Conservation (phyloP, 2,329 filamentous ascomycete species). For the Botrytis elliptica region DNA sequence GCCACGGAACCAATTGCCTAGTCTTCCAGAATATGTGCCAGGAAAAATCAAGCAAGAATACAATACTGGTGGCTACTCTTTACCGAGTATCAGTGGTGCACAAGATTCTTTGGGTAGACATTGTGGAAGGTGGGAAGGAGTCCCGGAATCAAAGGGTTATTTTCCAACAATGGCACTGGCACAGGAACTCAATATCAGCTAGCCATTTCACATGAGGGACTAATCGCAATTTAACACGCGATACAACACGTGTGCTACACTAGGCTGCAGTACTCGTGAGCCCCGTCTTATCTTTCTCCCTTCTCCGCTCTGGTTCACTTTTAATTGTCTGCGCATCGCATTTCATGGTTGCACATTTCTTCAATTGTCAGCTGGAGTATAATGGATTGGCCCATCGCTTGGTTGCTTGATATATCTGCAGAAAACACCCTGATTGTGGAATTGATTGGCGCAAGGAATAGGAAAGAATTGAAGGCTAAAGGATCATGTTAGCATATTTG, state of each 20-base stretch:
- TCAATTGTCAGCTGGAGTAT: slow-evolving; percentile 7
- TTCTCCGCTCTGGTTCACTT: background rate
- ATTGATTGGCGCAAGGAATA: slow-evolving; percentile 16
- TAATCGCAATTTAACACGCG: background rate
- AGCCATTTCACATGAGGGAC: background rate
- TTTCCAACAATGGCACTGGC: slow-evolving; percentile 36
- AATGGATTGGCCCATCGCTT: slow-evolving; percentile 13
- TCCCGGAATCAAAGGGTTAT: slow-evolving; percentile 34
- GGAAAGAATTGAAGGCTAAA: slow-evolving; percentile 10
- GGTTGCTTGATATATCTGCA: slow-evolving; percentile 1
- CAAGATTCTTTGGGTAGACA: slow-evolving; percentile 31
- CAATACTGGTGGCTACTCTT: slow-evolving; percentile 28
- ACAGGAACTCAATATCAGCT: slow-evolving; percentile 38
- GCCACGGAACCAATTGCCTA: slow-evolving; percentile 32
- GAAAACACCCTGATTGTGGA: background rate
- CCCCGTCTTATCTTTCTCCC: background rate
- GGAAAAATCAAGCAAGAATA: slow-evolving; percentile 37
- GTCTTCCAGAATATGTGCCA: slow-evolving; percentile 30
- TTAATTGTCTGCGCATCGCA: slow-evolving; percentile 4
- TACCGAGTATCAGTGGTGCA: slow-evolving; percentile 33
- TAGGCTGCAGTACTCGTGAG: background rate
- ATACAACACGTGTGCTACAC: background rate
- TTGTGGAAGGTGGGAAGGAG: slow-evolving; percentile 40
- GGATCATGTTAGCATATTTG: slow-evolving; percentile 1
- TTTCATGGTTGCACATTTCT: background rate